Evolutionary conservation across 352 stramenopile species (phyloP).

Genomic region (Pythium pectinolyticum): DNA sequence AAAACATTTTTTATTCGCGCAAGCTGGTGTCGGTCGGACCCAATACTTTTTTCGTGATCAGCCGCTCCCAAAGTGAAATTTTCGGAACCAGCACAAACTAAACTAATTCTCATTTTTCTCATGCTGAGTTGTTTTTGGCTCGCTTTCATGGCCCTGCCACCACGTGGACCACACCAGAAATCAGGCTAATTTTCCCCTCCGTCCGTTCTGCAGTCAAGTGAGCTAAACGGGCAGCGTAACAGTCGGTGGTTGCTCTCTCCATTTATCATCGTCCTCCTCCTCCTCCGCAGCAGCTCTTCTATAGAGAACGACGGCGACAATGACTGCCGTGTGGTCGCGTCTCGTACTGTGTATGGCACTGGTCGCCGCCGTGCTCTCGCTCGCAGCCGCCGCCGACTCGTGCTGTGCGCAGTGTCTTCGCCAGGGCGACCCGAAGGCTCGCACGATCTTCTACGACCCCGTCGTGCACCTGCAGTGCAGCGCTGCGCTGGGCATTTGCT

Average conservation of each 20-base stretch:
- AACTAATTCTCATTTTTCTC: no score
- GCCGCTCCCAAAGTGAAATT: constrained; percentile 13
- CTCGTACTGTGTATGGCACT: background rate
- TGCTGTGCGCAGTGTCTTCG: constrained; percentile 48
- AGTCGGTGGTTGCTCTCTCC: no score
- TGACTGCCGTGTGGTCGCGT: background rate
- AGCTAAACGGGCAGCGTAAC: background rate
- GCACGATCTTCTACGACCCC: constrained; percentile 45
- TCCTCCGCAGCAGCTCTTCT: background rate
- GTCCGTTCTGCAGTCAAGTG: constrained; percentile 3
- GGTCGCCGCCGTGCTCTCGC: background rate
- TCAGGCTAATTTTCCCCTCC: constrained; percentile 18
- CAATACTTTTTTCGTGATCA: constrained; percentile 6
- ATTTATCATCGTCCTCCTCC: background rate
- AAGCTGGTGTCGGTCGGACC: no score
- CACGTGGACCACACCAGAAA: constrained; percentile 23
- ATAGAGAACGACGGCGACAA: no score
- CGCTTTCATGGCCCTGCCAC: no score
- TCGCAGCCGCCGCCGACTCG: background rate
- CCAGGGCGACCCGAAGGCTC: constrained; percentile 36
- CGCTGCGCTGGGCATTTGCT: constrained; percentile 43
- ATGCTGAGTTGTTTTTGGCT: no score
- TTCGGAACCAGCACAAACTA: constrained; percentile 5
- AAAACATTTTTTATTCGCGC: no score
- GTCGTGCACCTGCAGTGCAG: constrained; percentile 45